Base-by-base conservation (phyloP, 2,329 filamentous ascomycete genomes). In the Biscogniauxia mediterranea region DNA sequence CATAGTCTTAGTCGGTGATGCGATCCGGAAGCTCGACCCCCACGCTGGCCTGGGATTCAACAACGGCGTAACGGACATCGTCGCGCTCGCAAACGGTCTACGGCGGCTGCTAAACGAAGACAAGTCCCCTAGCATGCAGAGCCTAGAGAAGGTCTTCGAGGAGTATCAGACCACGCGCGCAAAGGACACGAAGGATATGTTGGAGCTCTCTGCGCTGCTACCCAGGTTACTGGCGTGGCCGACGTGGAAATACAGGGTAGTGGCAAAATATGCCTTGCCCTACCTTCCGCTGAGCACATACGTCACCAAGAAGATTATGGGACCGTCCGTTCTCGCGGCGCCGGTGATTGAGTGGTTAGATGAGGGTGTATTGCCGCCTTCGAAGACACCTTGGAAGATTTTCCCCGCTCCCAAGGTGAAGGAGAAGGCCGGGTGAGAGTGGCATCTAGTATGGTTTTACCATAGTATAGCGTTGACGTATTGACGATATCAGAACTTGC, bases 1-100 rank as follows among this genome's bases (percentile, higher is more conserved):
- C 2, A 64, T 74, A 21, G 74, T 76, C 4, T 70, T 76, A 2
- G 70, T 69, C 0, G 74, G 75, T 1, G 75, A 77, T 57, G 69
- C 74, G 13, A 70, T 70, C 8, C 71, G 75, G 54, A 76, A 76
- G 55, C 62, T 75, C 38, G 75, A 74, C 2, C 70, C 73, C 1
- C 71, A 74, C 54, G 64, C 70, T 1, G 74, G 73, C 6, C 64
- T 72, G 4, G 73, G 74, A 4, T 69, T 70, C 46, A 75, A 76
- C 57, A 68, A 68, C 54, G 74, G 70, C 7, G 59, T 75, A 1
- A 63, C 64, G 38, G 71, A 72, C 32, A 58, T 68, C 9, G 68
- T 70, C 11, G 65, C 64, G 3, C 66, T 73, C 3, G 65, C 58
- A 15, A 73, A 72, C 54, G 58, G 66, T 20, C 65, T 75, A 8